Evolutionary conservation across 2,329 filamentous ascomycete species (phyloP).

Genomic region (Phialophora expanda): DNA sequence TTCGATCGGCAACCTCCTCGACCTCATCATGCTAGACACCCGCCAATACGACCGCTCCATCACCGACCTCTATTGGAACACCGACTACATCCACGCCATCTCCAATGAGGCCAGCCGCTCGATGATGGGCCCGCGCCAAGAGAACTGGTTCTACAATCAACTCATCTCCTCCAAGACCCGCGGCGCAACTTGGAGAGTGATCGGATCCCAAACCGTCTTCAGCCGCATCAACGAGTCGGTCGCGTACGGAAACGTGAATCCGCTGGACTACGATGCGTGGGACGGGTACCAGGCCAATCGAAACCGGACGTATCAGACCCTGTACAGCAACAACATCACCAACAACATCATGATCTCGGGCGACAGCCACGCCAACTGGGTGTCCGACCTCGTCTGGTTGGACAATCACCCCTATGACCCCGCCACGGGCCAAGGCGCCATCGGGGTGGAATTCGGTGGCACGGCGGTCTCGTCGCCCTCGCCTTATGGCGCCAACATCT

Average conservation of each 20-base stretch:
- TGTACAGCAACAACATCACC: constrained; percentile 70
- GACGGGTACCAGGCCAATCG: constrained; percentile 72
- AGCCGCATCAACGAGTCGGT: constrained; percentile 60
- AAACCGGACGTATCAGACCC: constrained; percentile 70
- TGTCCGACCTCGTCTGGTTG: constrained; percentile 64
- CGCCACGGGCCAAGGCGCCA: constrained; percentile 59
- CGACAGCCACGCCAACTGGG: constrained; percentile 72
- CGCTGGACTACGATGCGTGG: constrained; percentile 64
- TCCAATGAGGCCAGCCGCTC: constrained; percentile 70
- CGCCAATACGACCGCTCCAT: constrained; percentile 71
- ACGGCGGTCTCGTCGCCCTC: constrained; percentile 68
- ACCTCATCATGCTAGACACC: constrained; percentile 72
- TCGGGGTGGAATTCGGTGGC: constrained; percentile 70
- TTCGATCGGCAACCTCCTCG: constrained; percentile 68
- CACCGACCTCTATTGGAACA: constrained; percentile 65
- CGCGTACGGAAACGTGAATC: constrained; percentile 49
- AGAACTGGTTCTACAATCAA: constrained; percentile 73
- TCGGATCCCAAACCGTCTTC: constrained; percentile 75
- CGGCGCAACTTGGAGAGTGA: constrained; percentile 72
- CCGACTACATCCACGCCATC: constrained; percentile 65
- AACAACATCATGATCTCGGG: constrained; percentile 77
- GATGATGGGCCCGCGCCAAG: constrained; percentile 74
- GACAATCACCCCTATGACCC: constrained; percentile 60
- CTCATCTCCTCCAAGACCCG: constrained; percentile 64
- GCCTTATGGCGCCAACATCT: constrained; percentile 65